phyloP scores from a whole-genome alignment of 2,329 filamentous ascomycete genomes.

The Colletotrichum sp. region DNA sequence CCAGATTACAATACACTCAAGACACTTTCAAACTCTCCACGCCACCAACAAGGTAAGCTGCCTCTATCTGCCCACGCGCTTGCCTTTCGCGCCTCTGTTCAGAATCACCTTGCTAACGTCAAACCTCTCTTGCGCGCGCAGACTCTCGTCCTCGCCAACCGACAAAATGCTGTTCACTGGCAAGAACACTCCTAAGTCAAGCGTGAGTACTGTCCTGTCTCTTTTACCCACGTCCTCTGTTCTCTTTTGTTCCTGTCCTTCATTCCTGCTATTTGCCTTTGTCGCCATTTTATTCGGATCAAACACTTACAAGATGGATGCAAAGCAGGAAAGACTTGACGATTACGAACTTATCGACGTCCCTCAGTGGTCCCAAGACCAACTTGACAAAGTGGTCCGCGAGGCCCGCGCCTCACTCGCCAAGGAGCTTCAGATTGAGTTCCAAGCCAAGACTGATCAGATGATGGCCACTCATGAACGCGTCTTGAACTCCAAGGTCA shows the following conservation, averaged over 20 bases:
- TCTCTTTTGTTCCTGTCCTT: background rate
- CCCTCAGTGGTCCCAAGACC: background rate
- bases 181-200: background rate
- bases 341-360: background rate
- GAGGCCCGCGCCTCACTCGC: accelerated
- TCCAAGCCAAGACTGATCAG: background rate
- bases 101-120: background rate
- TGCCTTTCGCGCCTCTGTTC: background rate
- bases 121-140: background rate
- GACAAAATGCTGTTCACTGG: accelerated
- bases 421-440: accelerated
- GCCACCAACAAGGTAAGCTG: background rate
- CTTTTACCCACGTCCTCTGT: accelerated
- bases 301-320: background rate
- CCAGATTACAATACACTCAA: background rate
- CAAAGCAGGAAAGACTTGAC: background rate
- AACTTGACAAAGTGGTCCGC: accelerated
- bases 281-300: background rate
- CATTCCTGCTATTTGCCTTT: background rate
- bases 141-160: background rate
- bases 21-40: background rate
- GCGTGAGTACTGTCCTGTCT: accelerated
- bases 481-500: background rate
- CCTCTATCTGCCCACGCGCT: background rate
- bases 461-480: background rate